Evolutionary conservation across 2,329 filamentous ascomycete species (phyloP), one percentile per base, ranked within the genome.

Genomic region (Ophiostoma ips): DNA sequence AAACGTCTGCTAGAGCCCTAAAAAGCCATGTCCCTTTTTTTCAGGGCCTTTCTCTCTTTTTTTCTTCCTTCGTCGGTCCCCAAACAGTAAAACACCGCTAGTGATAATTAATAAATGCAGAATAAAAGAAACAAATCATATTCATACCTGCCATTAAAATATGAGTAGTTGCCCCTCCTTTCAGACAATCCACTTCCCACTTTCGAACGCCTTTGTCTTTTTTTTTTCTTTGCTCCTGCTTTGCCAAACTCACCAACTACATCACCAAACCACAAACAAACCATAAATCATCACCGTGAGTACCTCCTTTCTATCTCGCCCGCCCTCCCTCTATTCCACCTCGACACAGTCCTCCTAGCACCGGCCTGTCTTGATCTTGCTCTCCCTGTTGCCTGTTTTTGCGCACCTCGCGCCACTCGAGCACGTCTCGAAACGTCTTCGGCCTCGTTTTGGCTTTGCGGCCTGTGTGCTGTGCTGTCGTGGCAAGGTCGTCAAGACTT

Each of bases 81-180:
- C 33, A 31, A 48, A 44, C 41, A 41, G 21, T 36, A 47, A 49
- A 53, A 48, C 50, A 37, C 50, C 52, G 49, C 52, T 54, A 54
- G 37, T 16, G 38, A 16, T 18, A 36, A 43, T 28, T 52, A 50
- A 52, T 47, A 52, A 52, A 50, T 49, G 35, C 21, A 18, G 31
- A 47, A 53, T 36, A 48, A 50, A 52, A 47, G 49, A 35, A 48
- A 48, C 49, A 52, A 48, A 47, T 45, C 41, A 10, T 28, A n/a
- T 16, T 52, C 47, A 46, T 36, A 43, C 48, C 50, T 50, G 40
- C 38, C 49, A 48, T 49, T 52, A 52, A 55, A 55, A 54, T 54
- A 49, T 52, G 41, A 51, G 46, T 31, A 50, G 51, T 37, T 53
- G 53, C 55, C 54, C 55, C 53, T 53, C 51, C 33, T 56, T 45